A percentile compares a stretch with the other conserved stretches of the same genome.
Conservation (phyloP, 139 green algal species). For the Coelastrella sp. region DNA sequence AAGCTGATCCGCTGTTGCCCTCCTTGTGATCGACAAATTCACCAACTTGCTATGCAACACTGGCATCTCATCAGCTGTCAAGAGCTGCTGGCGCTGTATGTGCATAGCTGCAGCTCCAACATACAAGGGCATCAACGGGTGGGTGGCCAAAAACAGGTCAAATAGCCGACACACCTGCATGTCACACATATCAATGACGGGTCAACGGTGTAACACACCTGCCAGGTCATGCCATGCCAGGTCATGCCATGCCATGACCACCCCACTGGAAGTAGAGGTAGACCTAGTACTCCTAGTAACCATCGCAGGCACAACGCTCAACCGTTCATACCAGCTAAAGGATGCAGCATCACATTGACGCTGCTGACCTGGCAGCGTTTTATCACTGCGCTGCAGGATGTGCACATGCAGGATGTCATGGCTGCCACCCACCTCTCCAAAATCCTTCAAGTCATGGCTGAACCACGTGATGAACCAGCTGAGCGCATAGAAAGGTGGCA, state of each 20-base stretch:
- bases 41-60: constrained; percentile 74
- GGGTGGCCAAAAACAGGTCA: constrained; percentile 89
- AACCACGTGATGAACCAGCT: constrained; percentile 93
- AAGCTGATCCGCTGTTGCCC: constrained; percentile 63
- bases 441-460: constrained; percentile 76
- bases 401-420: too few relatives aligned
- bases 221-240: neutral
- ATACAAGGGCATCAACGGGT: constrained; percentile 95
- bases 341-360: too few relatives aligned
- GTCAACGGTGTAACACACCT: neutral
- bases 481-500: constrained; percentile 80
- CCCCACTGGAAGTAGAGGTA: too few relatives aligned
- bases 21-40: constrained; percentile 67
- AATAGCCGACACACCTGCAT: constrained; percentile 81
- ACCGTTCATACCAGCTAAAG: too few relatives aligned
- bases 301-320: too few relatives aligned
- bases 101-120: constrained; percentile 79
- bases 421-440: constrained; percentile 54
- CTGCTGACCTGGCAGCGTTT: neutral
- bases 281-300: too few relatives aligned
- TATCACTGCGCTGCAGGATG: neutral
- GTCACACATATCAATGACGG: neutral
- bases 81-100: constrained; percentile 60
- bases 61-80: constrained; percentile 67
- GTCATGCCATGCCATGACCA: neutral